Conservation (phyloP, 352 stramenopile genomes). For the Phytophthora ramorum region DNA sequence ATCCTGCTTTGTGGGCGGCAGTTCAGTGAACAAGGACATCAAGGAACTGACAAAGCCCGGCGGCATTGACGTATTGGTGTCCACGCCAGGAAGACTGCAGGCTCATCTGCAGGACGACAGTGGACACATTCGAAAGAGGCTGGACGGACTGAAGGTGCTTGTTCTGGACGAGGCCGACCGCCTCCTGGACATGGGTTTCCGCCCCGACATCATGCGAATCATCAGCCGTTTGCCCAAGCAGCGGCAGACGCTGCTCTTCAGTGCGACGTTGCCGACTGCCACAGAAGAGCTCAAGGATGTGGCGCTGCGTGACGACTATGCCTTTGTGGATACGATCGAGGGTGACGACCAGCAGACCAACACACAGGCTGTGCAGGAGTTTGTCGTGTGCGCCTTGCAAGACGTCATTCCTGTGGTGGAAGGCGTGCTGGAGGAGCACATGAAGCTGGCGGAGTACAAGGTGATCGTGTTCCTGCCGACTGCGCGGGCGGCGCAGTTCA, state of each 20-base stretch:
- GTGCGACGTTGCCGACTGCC: conserved; percentile 91
- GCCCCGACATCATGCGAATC: conserved; percentile 92
- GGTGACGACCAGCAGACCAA: conserved; percentile 92
- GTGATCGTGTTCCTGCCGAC: conserved; percentile 96
- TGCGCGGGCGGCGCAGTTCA: conserved; percentile 88
- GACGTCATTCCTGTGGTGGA: conserved; percentile 80
- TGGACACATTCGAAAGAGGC: conserved; percentile 79
- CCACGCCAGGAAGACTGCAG: conserved; percentile 95
- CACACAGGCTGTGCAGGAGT: conserved; percentile 86
- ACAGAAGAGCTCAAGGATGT: conserved; percentile 90
- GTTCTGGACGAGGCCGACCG: conserved; percentile 97
- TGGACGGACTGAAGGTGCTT: conserved; percentile 62
- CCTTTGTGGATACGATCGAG: conserved; percentile 94
- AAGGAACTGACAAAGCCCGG: conserved; percentile 44
- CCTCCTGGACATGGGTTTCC: conserved; percentile 96
- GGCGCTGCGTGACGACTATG: conserved; percentile 84
- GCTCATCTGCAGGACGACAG: conserved; percentile 96
- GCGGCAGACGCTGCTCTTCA: conserved; percentile 96
- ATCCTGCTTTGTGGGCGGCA: conserved; percentile 87
- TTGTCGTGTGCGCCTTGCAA: conserved; percentile 72
- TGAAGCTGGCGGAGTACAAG: conserved; percentile 88
- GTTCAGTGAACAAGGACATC: conserved; percentile 80
- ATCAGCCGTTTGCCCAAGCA: conserved; percentile 58
- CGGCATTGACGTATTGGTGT: conserved; percentile 94
- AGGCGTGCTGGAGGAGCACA: conserved; percentile 82